A percentile compares a stretch with the other conserved stretches of the same genome.
These are phyloP conservation scores for Syzygium syzygioides DNA, from an alignment of 441 rosid species.

Conservation along the genomic window DNA sequence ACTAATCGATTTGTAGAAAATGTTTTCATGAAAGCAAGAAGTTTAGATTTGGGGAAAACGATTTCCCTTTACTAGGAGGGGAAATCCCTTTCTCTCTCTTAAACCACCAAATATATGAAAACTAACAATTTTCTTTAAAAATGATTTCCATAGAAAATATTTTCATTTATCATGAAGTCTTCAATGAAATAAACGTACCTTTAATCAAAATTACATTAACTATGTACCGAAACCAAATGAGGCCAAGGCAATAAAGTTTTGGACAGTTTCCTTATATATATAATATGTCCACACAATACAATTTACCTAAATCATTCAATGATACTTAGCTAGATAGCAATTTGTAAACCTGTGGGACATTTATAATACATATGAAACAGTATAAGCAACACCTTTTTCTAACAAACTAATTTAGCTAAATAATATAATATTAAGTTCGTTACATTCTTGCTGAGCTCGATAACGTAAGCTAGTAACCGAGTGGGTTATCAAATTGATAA, in stretches of 20 bases:
- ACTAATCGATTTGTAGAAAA: too few species aligned
- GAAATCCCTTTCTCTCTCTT: neutral
- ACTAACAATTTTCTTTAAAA: neutral
- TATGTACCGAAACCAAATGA: neutral
- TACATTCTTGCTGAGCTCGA: neutral
- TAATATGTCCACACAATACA: neutral
- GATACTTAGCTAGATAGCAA: neutral
- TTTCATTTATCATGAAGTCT: too few species aligned
- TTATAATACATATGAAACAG: neutral
- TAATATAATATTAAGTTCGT: neutral
- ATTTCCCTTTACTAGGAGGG: neutral
- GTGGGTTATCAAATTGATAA: neutral
- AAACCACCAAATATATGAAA: neutral
- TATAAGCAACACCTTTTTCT: neutral
- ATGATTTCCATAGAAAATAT: too few species aligned
- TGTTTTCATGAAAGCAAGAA: too few species aligned
- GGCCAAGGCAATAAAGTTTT: neutral
- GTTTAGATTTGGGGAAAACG: neutral
- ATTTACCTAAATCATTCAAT: neutral
- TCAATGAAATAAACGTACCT: too few species aligned
- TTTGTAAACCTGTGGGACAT: neutral
- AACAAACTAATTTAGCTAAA: neutral
- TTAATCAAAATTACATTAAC: neutral
- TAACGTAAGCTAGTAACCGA: neutral
- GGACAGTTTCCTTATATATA: too few species aligned